Conservation (phyloP, 345 rosid species). For the Salix udensis region DNA sequence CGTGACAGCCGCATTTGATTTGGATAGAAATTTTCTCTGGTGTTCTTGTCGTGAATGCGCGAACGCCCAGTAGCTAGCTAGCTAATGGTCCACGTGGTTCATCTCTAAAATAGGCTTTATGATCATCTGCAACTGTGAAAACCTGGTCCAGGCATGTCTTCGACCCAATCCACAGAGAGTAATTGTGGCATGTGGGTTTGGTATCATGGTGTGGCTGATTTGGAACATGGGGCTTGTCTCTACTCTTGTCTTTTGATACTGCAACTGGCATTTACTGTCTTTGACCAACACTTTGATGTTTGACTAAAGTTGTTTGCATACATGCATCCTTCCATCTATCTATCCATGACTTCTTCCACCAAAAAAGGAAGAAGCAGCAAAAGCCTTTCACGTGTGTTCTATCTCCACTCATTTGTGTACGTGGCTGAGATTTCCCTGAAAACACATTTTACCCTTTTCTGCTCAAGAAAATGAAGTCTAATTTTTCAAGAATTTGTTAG, state of each 20-base stretch:
- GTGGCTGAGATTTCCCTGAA: no score
- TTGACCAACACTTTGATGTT: constrained; percentile 19
- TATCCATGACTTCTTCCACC: background rate
- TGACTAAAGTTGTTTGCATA: constrained; percentile 1
- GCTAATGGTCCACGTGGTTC: background rate
- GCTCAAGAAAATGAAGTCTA: background rate
- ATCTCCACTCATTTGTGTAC: background rate
- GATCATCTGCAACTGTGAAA: background rate
- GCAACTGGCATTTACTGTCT: constrained; percentile 20
- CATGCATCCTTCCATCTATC: background rate
- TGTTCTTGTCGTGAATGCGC: background rate
- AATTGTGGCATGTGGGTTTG: background rate
- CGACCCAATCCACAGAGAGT: background rate
- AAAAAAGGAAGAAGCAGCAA: background rate
- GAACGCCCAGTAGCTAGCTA: background rate
- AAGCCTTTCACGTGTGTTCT: background rate
- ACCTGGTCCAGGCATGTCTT: background rate
- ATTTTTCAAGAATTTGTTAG: no score
- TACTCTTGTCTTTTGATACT: constrained; percentile 3
- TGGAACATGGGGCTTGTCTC: constrained; percentile 13
- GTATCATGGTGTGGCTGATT: background rate
- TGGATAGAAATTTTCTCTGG: background rate
- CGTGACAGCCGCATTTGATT: background rate
- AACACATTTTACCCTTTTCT: background rate
- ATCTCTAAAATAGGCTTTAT: background rate